These are phyloP conservation scores for Kernera saxatilis DNA, from an alignment of 345 rosid genomes.

Conservation along the genomic window DNA sequence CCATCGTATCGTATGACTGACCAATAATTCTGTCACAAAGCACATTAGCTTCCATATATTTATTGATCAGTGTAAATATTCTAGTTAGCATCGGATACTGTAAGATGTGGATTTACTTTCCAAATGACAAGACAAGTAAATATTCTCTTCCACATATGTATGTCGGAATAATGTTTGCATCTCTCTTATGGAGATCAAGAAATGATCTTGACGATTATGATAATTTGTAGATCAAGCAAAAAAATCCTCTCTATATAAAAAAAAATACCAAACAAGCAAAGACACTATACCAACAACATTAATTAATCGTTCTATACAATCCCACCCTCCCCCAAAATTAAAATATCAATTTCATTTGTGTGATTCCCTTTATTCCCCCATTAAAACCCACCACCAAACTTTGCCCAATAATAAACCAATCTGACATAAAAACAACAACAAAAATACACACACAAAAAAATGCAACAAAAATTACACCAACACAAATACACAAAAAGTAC, in stretches of 20 bases:
- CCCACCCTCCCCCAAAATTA: not conserved
- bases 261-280: not conserved
- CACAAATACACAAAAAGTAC: constrained; percentile 7
- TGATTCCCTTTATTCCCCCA: constrained; percentile 5
- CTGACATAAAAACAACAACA: not conserved
- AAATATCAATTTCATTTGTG: not conserved
- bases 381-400: constrained; percentile 8
- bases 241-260: too few species aligned
- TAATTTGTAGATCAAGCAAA: too few species aligned
- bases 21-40: too few species aligned
- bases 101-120: too few species aligned
- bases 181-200: not conserved
- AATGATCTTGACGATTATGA: not conserved
- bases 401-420: constrained; percentile 3
- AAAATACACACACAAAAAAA: not conserved
- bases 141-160: too few species aligned
- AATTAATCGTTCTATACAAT: constrained; percentile 11
- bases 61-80: not conserved
- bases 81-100: not conserved
- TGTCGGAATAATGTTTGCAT: too few species aligned
- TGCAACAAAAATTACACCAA: constrained; percentile 7
- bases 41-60: not conserved
- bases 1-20: too few species aligned
- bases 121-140: too few species aligned
- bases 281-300: constrained; percentile 1